phyloP scores from a whole-genome alignment of 305 asterid species.

The Rubia tinctorum region DNA sequence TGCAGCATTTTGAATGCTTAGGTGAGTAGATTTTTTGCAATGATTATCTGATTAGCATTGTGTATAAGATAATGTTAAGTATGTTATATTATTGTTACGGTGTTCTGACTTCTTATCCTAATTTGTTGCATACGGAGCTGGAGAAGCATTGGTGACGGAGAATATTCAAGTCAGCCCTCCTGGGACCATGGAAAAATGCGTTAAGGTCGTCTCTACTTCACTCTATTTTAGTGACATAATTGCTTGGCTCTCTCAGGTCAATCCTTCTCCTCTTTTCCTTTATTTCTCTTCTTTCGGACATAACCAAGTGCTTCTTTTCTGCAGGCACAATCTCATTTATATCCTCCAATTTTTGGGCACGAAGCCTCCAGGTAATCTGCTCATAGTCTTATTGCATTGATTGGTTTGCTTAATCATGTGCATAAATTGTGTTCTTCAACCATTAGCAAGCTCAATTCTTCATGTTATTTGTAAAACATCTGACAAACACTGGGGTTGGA shows the following conservation, averaged over 20 bases:
- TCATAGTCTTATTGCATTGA: too few relatives aligned
- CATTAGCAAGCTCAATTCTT: not conserved
- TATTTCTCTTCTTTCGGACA: not conserved
- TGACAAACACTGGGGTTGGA: conserved; percentile 74
- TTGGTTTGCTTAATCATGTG: too few relatives aligned
- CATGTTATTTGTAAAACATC: not conserved
- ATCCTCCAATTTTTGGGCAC: conserved; percentile 92
- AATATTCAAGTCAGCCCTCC: conserved; percentile 92
- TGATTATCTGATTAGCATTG: too few relatives aligned
- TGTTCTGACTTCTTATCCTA: too few relatives aligned
- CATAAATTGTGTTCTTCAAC: not conserved
- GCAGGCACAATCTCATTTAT: conserved; percentile 72
- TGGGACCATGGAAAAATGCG: conserved; percentile 76
- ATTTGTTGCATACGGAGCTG: conserved; percentile 72
- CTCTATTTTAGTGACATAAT: conserved; percentile 87
- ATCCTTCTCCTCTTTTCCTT: not conserved
- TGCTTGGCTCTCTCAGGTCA: conserved; percentile 85
- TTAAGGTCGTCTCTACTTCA: conserved; percentile 77
- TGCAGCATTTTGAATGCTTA: too few relatives aligned
- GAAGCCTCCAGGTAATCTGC: conserved; percentile 99
- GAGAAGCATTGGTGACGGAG: conserved; percentile 69
- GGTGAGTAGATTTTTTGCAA: too few relatives aligned
- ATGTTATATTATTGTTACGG: too few relatives aligned
- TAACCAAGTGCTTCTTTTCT: conserved; percentile 3
- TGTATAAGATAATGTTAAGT: too few relatives aligned